Evolutionary conservation across 2,329 filamentous ascomycete genomes (phyloP).

Genomic region (Pyrenochaeta sp.): DNA sequence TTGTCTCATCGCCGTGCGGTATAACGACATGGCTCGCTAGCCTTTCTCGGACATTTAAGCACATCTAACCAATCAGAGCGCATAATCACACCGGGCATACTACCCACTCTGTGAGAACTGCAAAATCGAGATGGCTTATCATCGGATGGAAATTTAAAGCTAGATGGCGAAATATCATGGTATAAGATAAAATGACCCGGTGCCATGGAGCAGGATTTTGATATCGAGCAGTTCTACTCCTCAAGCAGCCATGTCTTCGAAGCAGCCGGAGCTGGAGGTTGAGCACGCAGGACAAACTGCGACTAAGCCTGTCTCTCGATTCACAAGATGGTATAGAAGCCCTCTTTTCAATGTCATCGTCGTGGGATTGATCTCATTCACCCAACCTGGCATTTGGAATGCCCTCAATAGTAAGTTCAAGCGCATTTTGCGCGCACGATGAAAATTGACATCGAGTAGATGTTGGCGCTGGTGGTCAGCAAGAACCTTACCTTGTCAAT

Average conservation of each 20-base stretch:
- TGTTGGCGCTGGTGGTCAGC: slow-evolving; percentile 37
- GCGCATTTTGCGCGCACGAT: neutral
- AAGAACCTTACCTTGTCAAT: slow-evolving; percentile 50
- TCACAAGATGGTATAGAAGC: slow-evolving; percentile 50
- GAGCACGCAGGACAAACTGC: slow-evolving; percentile 6
- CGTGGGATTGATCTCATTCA: slow-evolving; percentile 55
- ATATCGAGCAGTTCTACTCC: neutral
- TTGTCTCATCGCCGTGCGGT: slow-evolving; percentile 13
- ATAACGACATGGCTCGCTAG: slow-evolving; percentile 16
- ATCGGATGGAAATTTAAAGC: neutral
- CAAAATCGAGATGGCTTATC: slow-evolving; percentile 4
- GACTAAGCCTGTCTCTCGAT: slow-evolving; percentile 23
- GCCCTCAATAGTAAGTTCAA: slow-evolving; percentile 51
- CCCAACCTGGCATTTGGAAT: slow-evolving; percentile 58
- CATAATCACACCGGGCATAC: neutral
- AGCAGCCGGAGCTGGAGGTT: slow-evolving; percentile 22
- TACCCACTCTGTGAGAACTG: neutral
- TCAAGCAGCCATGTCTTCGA: slow-evolving; percentile 17
- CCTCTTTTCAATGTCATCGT: slow-evolving; percentile 58
- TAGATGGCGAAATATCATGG: neutral
- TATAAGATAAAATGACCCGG: neutral
- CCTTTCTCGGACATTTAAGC: slow-evolving; percentile 1
- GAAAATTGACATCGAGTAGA: slow-evolving; percentile 26
- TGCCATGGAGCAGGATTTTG: neutral
- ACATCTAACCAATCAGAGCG: slow-evolving; percentile 2